phyloP scores from a whole-genome alignment of 805 yeast genomes.

The Candida insectalens region DNA sequence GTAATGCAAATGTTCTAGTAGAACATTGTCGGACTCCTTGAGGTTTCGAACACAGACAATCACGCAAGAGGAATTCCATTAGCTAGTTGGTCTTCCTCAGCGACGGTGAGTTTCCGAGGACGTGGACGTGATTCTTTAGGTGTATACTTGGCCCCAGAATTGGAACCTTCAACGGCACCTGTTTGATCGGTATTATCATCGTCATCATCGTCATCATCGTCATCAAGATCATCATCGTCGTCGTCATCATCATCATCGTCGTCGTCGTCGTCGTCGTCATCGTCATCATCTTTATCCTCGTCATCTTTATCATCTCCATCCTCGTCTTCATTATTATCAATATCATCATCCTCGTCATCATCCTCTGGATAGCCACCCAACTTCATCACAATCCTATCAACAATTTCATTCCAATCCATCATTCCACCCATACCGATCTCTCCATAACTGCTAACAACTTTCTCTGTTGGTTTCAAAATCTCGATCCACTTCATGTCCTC shows the following conservation, averaged over 20 bases:
- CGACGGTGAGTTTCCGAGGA: conserved; percentile 20
- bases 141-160: no score
- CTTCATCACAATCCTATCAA: conserved; percentile 41
- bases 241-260: conserved; percentile 20
- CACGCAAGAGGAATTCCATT: background rate
- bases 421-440: conserved; percentile 62
- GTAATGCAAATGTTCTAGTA: no score
- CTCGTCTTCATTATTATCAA: conserved; percentile 26
- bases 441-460: conserved; percentile 43
- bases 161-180: conserved; percentile 1
- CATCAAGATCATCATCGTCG: conserved; percentile 18
- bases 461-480: conserved; percentile 48
- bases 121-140: no score
- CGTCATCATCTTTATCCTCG: conserved; percentile 13
- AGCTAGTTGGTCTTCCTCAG: conserved; percentile 21
- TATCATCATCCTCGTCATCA: conserved; percentile 43
- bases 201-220: conserved; percentile 10
- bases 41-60: background rate
- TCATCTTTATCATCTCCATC: conserved; percentile 27
- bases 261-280: conserved; percentile 19
- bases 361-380: conserved; percentile 43
- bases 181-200: conserved; percentile 4
- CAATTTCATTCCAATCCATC: conserved; percentile 61
- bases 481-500: conserved; percentile 61
- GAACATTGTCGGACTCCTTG: no score